Percentiles rank a stretch among this genome's conserved stretches.
These are phyloP conservation scores for Phytopythium ostracodes DNA, from an alignment of 352 stramenopile genomes.

Conservation along the genomic window DNA sequence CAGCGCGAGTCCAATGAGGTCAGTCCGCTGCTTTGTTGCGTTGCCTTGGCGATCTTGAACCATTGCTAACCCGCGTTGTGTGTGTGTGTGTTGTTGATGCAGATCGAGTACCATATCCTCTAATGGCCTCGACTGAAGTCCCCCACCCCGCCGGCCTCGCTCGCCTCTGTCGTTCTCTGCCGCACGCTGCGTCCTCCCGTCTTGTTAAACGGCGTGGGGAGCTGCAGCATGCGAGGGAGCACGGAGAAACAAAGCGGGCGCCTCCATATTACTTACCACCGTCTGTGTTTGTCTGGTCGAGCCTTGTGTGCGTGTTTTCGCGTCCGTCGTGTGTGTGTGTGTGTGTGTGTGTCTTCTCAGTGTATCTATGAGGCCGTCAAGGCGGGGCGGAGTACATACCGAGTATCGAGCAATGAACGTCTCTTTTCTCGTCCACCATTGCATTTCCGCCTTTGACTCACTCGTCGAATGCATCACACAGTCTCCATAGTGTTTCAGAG, in stretches of 20 bases:
- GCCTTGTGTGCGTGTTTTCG: slow-evolving; percentile 23
- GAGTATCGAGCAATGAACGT: not conserved
- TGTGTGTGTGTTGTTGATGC: not conserved
- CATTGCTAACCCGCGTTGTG: not conserved
- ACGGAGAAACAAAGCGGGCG: too few relatives aligned
- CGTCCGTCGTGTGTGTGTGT: not conserved
- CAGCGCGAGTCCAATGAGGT: slow-evolving; percentile 72
- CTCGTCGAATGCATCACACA: not conserved
- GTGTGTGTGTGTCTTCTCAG: not conserved
- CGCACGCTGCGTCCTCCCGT: too few relatives aligned
- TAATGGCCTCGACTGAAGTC: slow-evolving; percentile 7
- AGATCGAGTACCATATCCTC: slow-evolving; percentile 71
- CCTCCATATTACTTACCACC: too few relatives aligned
- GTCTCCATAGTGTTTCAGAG: too few relatives aligned
- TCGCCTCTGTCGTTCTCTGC: not conserved
- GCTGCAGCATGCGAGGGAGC: too few relatives aligned
- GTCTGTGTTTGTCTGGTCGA: too few relatives aligned
- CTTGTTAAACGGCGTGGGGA: too few relatives aligned
- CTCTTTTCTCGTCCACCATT: not conserved
- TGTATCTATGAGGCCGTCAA: slow-evolving; percentile 1
- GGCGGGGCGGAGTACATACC: not conserved
- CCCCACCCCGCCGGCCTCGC: not conserved
- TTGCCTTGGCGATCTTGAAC: not conserved
- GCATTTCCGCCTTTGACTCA: not conserved
- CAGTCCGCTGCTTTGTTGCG: not conserved